Conservation (phyloP, 2,329 filamentous ascomycete species). For the Penicillium thymicola region DNA sequence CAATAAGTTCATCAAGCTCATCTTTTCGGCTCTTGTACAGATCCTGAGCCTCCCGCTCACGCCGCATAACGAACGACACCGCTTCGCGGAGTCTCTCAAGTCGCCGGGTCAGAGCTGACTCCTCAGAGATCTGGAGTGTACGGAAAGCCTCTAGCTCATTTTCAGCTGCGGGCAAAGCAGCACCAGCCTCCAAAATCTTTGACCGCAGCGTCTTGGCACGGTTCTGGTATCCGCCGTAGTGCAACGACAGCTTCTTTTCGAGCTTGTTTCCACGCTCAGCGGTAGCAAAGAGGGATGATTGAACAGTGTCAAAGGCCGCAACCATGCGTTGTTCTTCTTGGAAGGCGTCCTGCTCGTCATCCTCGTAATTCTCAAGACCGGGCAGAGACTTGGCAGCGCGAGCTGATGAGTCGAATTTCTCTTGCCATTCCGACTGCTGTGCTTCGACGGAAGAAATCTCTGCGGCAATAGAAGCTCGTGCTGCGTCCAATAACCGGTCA, state of each 20-base stretch:
- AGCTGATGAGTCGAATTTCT: slow-evolving; percentile 50
- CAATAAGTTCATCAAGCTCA: slow-evolving; percentile 64
- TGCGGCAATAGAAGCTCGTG: slow-evolving; percentile 70
- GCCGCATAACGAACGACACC: slow-evolving; percentile 71
- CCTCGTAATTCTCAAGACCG: slow-evolving; percentile 75
- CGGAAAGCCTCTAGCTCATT: slow-evolving; percentile 71
- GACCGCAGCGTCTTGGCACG: slow-evolving; percentile 74
- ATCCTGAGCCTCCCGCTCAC: slow-evolving; percentile 90
- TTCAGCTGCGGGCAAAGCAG: slow-evolving; percentile 69
- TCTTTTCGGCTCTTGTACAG: slow-evolving; percentile 72
- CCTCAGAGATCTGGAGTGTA: slow-evolving; percentile 74
- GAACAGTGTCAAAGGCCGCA: slow-evolving; percentile 70
- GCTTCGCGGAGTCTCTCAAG: slow-evolving; percentile 77
- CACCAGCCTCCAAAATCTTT: slow-evolving; percentile 74
- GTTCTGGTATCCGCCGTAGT: slow-evolving; percentile 86
- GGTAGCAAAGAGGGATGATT: slow-evolving; percentile 67
- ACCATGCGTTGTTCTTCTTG: slow-evolving; percentile 58
- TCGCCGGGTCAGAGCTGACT: slow-evolving; percentile 68
- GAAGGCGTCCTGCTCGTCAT: slow-evolving; percentile 65
- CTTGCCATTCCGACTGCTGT: slow-evolving; percentile 46
- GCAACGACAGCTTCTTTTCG: slow-evolving; percentile 86
- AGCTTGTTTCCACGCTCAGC: slow-evolving; percentile 81
- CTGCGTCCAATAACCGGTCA: slow-evolving; percentile 69
- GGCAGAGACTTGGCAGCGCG: slow-evolving; percentile 57
- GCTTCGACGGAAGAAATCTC: slow-evolving; percentile 56